These are phyloP conservation scores for Leptodermis oblonga DNA, from an alignment of 257 asterid genomes.

Conservation along the genomic window DNA sequence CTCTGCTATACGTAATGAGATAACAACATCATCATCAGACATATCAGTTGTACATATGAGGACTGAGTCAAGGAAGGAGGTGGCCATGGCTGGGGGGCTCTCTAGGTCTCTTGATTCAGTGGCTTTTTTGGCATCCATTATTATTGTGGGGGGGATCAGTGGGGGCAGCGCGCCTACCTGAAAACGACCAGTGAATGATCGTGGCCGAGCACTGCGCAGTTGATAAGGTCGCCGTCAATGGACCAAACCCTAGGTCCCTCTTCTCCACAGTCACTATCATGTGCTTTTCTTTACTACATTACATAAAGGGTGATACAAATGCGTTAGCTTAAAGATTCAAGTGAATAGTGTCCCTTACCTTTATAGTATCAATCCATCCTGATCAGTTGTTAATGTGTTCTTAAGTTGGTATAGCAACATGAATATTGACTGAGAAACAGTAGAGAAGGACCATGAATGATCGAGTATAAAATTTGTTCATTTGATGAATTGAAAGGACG, in stretches of 20 bases:
- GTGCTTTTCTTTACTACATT: neutral
- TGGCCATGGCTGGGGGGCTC: neutral
- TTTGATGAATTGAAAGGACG: slow-evolving; percentile 5
- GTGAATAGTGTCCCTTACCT: too few species aligned
- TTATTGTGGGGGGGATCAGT: slow-evolving; percentile 19
- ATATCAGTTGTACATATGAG: neutral
- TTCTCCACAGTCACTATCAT: slow-evolving; percentile 23
- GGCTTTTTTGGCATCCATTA: slow-evolving; percentile 30
- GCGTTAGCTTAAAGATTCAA: too few species aligned
- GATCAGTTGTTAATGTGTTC: too few species aligned
- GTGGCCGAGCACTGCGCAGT: slow-evolving; percentile 26
- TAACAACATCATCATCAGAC: neutral
- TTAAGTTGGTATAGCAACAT: too few species aligned
- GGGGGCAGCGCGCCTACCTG: slow-evolving; percentile 27
- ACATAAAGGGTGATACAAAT: too few species aligned
- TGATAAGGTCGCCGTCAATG: slow-evolving; percentile 21
- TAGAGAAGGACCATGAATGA: too few species aligned
- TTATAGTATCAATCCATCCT: too few species aligned
- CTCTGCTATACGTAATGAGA: slow-evolving; percentile 18
- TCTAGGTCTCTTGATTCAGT: slow-evolving; percentile 19
- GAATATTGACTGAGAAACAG: neutral
- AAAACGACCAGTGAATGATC: slow-evolving; percentile 39
- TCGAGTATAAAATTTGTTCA: neutral
- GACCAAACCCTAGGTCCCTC: slow-evolving; percentile 26
- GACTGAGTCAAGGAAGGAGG: neutral